These are phyloP conservation scores for Epichloe uncinata DNA, from an alignment of 2,329 filamentous ascomycete species.

Conservation along the genomic window DNA sequence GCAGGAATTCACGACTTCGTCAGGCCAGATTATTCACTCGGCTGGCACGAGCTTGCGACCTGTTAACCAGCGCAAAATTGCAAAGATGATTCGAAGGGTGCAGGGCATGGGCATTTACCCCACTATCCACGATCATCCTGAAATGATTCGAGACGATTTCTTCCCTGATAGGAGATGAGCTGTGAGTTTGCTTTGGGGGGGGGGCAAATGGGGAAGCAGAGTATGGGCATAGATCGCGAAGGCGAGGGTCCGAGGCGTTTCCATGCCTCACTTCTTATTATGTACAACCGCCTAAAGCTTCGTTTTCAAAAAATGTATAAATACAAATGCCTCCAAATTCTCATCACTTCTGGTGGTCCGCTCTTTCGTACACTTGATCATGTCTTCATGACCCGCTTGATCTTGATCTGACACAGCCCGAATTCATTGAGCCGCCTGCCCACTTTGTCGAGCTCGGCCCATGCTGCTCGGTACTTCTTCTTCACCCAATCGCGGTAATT, in stretches of 20 bases:
- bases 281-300: constrained; percentile 23
- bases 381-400: constrained; percentile 33
- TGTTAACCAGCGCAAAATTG: constrained; percentile 84
- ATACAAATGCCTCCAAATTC: constrained; percentile 5
- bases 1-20: constrained; percentile 72
- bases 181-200: not conserved
- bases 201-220: not conserved
- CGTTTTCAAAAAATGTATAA: constrained; percentile 16
- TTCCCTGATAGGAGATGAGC: constrained; percentile 11
- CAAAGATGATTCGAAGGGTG: constrained; percentile 80
- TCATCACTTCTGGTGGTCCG: constrained; percentile 9
- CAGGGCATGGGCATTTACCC: constrained; percentile 89
- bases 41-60: constrained; percentile 65
- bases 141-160: constrained; percentile 46
- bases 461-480: constrained; percentile 51
- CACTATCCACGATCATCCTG: constrained; percentile 78
- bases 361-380: constrained; percentile 24
- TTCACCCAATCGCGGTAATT: constrained; percentile 64
- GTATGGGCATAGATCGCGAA: not conserved
- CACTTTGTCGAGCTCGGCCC: constrained; percentile 49
- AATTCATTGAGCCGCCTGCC: constrained; percentile 31
- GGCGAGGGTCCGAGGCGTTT: not conserved
- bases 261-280: constrained; percentile 4
- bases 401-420: constrained; percentile 35
- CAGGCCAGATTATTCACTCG: constrained; percentile 74